These are phyloP conservation scores for Ramichloridium luteum DNA, from an alignment of 2,329 filamentous ascomycete genomes.

Conservation along the genomic window DNA sequence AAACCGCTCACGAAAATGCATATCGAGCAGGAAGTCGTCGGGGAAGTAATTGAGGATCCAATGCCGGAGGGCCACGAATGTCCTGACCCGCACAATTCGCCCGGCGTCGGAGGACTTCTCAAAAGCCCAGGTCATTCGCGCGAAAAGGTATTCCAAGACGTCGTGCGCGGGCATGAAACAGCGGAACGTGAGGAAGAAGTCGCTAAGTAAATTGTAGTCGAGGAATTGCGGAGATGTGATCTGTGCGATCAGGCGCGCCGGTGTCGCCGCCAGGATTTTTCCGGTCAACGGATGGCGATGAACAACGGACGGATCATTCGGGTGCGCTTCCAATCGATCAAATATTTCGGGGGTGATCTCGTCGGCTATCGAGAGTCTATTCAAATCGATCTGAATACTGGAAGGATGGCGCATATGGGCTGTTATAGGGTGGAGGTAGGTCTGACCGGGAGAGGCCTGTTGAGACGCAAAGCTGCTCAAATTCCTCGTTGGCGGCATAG, in stretches of 20 bases:
- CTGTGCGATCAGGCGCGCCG: slow-evolving; percentile 81
- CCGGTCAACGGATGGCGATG: slow-evolving; percentile 61
- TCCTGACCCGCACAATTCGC: slow-evolving; percentile 86
- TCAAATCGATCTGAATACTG: slow-evolving; percentile 4
- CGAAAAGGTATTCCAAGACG: slow-evolving; percentile 71
- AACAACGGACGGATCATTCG: slow-evolving; percentile 71
- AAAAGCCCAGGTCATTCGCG: slow-evolving; percentile 77
- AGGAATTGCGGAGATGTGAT: slow-evolving; percentile 93
- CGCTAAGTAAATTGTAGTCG: slow-evolving; percentile 91
- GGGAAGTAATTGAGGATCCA: slow-evolving; percentile 98
- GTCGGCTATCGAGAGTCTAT: not conserved
- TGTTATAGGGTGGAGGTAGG: slow-evolving; percentile 13
- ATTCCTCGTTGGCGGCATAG: slow-evolving; percentile 26
- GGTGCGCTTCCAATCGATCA: slow-evolving; percentile 66
- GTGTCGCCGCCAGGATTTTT: slow-evolving; percentile 78
- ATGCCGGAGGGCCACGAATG: slow-evolving; percentile 87
- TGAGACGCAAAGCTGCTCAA: slow-evolving; percentile 6
- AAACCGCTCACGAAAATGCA: slow-evolving; percentile 61
- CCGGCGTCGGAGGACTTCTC: slow-evolving; percentile 69
- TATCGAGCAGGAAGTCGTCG: slow-evolving; percentile 78
- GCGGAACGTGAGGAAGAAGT: slow-evolving; percentile 94
- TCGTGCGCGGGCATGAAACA: slow-evolving; percentile 68
- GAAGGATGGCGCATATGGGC: slow-evolving; percentile 7
- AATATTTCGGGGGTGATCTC: slow-evolving; percentile 55
- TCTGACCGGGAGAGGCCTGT: slow-evolving; percentile 4